Conservation (phyloP, 1,284 basidiomycete genomes). For the Lignosus rhinocerotis region DNA sequence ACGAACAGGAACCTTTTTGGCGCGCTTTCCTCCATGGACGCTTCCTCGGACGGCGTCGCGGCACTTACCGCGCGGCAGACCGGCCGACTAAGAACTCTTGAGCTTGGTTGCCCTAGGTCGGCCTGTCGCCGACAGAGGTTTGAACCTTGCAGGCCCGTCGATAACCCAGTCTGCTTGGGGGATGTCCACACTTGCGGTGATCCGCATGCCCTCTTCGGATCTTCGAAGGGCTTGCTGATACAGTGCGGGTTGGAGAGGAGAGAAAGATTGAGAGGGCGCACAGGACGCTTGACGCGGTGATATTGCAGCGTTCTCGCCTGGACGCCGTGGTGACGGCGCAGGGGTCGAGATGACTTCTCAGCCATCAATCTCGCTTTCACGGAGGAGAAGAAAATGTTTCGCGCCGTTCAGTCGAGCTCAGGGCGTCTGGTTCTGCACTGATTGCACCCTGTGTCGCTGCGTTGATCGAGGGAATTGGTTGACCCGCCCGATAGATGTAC, state of each 20-base stretch:
- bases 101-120: neutral
- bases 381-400: neutral
- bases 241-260: neutral
- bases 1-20: constrained; percentile 12
- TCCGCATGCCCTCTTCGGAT: neutral
- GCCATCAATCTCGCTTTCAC: neutral
- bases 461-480: constrained; percentile 7
- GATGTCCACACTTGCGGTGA: neutral
- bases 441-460: neutral
- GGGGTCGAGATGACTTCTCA: neutral
- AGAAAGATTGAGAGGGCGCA: neutral
- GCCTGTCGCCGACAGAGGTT: neutral
- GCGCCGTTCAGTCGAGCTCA: neutral
- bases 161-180: neutral
- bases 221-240: no score
- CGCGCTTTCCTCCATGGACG: neutral
- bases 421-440: no score
- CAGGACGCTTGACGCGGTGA: constrained; percentile 2
- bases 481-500: neutral
- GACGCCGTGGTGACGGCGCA: neutral
- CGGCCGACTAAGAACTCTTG: neutral
- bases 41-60: neutral
- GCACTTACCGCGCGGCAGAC: neutral
- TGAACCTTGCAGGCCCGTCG: neutral
- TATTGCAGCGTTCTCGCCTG: constrained; percentile 11